Evolutionary conservation across 148 eudicot genomes (phyloP), one percentile per base, ranked within the genome.

Genomic region (Heliamphora exappendiculata): DNA sequence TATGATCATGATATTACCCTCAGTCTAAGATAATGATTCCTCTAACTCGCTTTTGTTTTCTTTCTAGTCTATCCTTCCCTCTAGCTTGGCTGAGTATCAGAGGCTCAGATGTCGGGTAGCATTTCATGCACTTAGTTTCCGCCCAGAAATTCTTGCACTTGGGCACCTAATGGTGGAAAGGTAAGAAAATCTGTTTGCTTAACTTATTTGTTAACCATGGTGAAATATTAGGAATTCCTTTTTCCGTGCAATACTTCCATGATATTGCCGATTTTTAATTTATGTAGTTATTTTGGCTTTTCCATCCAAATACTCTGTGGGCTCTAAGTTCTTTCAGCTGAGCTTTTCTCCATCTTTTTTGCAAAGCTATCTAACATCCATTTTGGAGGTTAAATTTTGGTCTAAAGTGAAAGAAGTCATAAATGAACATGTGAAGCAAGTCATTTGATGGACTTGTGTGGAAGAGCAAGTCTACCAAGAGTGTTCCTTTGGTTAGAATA

Each of bases 21-120:
- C 60, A 24, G 41, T n/a, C 22, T 19, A 26, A 39, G 66, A 68
- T 57, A 20, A 26, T 34, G 63, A 67, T 51, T 20, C 47, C 12
- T 70, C 50, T 59, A 22, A 75, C 20, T 69, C 62, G 66, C 62
- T 4, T 45, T 28, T 69, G 68, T 75, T 67, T 79, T 79, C 53
- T 64, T 73, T 7, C 59, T 86, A 95, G 98, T 77, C 88, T 76
- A 79, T 80, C 65, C 98, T 95, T 78, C 90, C 96, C 72, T 81
- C 89, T 59, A 85, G 84, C 85, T 85, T 91, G 86, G 90, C 75
- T 13, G 98, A 95, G 85, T 88, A 87, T 80, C 97, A 92, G 70
- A 91, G 98, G 87, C 97, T 95, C 65, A 88, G 97, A 87, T 95
- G 98, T 80, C 91, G 98, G 80, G 96, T 89, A 70, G 94, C 97